Base-by-base conservation (phyloP, 2,329 filamentous ascomycete species). In the Diaporthe sp. region DNA sequence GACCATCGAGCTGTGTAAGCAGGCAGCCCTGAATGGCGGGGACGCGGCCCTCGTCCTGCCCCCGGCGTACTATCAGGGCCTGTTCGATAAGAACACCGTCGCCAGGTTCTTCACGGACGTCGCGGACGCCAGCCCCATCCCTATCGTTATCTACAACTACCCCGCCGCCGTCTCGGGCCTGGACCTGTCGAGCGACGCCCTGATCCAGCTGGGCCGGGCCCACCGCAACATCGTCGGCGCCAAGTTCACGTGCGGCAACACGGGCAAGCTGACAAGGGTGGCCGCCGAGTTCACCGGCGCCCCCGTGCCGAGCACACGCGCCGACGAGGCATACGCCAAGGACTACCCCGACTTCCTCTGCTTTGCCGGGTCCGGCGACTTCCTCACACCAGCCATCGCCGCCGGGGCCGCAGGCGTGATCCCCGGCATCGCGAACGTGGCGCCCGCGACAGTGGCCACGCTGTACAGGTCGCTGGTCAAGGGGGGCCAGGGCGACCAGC, bases 371-470 rank as follows among this genome's bases (percentile, higher is more conserved):
- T 93, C 91, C 67, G 92, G 92, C 71, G 93, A 95, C 84, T 95
- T 95, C 83, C 92, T 91, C 17, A 84, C 95, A 17, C 93, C 94
- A 82, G 92, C 92, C 0, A 83, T 94, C 53, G 87, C 93, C 58
- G 92, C 91, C 5, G 94, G 93, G 34, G 93, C 92, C 4, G 90
- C 92, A 74, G 94, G 94, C 46, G 89, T 94, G 79, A 93, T 95
- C 77, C 92, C 91, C 19, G 94, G 93, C 17, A 87, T 93, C 73
- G 94, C 89, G 42, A 95, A 96, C 82, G 86, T 95, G 59, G 88
- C 91, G 2, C 94, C 91, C 28, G 89, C 88, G 80, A 83, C 89
- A 12, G 91, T 89, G 80, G 87, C 90, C 25, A 84, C 88, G 79
- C 82, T 91, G 19, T 82, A 89, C 57, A 82, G 89, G 76, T 82